Evolutionary conservation across 257 asterid species (phyloP).

Genomic region (Solanum rostratum): DNA sequence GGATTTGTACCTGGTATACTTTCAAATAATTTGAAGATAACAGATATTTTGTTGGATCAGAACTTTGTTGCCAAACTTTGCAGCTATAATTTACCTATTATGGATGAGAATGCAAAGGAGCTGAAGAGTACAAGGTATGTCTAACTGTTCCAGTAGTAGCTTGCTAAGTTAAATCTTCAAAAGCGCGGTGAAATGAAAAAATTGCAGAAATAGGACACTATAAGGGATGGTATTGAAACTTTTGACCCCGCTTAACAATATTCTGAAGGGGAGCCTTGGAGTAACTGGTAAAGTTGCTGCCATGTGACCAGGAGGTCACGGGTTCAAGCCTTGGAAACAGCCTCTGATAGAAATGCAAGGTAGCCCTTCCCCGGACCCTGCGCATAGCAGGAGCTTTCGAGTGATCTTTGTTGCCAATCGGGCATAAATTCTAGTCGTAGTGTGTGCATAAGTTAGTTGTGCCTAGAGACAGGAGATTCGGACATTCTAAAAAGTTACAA

Average conservation of each 20-base stretch:
- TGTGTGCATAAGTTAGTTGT: not conserved
- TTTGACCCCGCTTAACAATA: not conserved
- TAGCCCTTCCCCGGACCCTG: no score
- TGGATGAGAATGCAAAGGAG: slow-evolving; percentile 46
- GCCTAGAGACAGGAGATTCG: no score
- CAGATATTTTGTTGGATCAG: slow-evolving; percentile 68
- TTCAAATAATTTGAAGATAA: slow-evolving; percentile 51
- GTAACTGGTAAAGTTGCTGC: no score
- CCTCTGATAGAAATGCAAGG: no score
- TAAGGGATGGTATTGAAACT: not conserved
- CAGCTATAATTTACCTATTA: slow-evolving; percentile 64
- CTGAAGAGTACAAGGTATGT: slow-evolving; percentile 39
- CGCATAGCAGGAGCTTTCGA: no score
- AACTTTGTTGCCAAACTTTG: slow-evolving; percentile 58
- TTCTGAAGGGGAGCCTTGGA: no score
- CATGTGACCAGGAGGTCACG: no score
- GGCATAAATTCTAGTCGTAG: not conserved
- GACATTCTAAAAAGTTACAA: no score
- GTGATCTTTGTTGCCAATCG: not conserved
- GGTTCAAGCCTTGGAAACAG: no score
- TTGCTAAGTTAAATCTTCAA: not conserved
- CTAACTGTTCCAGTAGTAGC: not conserved
- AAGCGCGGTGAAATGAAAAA: not conserved
- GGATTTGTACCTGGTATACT: slow-evolving; percentile 73
- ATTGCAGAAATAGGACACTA: not conserved